phyloP scores from a whole-genome alignment of 495 filamentous ascomycete genomes.

The Aspergillus sclerotiicarbonarius region DNA sequence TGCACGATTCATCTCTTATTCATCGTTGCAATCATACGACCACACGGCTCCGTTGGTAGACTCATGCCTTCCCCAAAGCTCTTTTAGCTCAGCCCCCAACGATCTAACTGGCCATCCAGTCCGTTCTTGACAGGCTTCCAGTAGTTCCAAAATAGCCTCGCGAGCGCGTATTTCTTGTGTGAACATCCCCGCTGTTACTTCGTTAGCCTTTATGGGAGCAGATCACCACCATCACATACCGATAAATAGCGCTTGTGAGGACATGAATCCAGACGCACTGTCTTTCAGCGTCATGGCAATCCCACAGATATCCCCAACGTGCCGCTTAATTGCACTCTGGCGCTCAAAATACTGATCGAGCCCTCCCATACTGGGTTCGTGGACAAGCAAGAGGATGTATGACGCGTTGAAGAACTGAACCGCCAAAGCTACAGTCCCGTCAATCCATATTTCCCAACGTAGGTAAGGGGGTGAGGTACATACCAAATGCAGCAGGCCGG shows the following conservation, averaged over 20 bases:
- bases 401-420: constrained; percentile 22
- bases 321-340: constrained; percentile 17
- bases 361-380: constrained; percentile 25
- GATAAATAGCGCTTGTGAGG: constrained; percentile 29
- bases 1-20: too few species aligned
- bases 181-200: constrained; percentile 18
- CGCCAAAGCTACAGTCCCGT: constrained; percentile 17
- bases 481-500: constrained; percentile 24
- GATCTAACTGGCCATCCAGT: constrained; percentile 24
- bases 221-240: constrained; percentile 8
- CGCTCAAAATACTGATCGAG: constrained; percentile 16
- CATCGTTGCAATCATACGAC: too few species aligned
- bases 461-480: background rate
- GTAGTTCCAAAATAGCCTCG: constrained; percentile 19
- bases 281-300: constrained; percentile 26
- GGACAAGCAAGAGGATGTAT: constrained; percentile 18
- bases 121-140: constrained; percentile 19
- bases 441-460: too few species aligned
- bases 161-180: constrained; percentile 12
- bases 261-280: constrained; percentile 24
- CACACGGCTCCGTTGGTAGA: background rate
- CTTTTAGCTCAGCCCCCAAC: constrained; percentile 19
- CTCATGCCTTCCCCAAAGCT: constrained; percentile 14
- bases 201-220: background rate
- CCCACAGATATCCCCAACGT: constrained; percentile 23